A percentile compares a stretch with the other conserved stretches of the same genome.
phyloP scores from a whole-genome alignment of 139 green algal species.

The Deuterostichococcus epilithicus region DNA sequence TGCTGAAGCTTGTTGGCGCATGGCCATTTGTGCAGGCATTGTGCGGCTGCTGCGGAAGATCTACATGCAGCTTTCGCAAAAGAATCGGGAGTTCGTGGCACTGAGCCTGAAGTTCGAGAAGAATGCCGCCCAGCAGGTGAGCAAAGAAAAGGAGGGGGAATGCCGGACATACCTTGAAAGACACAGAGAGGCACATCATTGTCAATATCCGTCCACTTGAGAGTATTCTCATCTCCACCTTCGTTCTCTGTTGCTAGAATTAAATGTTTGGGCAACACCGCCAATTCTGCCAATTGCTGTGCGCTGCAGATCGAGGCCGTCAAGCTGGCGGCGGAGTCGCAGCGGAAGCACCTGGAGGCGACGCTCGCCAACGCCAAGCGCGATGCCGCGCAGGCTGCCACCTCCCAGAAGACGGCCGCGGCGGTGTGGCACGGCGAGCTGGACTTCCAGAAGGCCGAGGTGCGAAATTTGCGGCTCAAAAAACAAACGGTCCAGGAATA shows the following conservation, averaged over 20 bases:
- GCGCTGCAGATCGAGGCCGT: slow-evolving; percentile 56
- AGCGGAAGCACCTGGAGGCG: slow-evolving; percentile 44
- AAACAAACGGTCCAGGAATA: too few species aligned
- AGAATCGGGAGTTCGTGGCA: slow-evolving; percentile 50
- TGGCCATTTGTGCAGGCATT: slow-evolving; percentile 39
- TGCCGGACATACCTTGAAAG: too few species aligned
- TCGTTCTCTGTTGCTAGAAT: too few species aligned
- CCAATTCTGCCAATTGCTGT: not conserved
- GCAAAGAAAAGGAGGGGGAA: too few species aligned
- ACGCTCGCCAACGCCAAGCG: slow-evolving; percentile 60
- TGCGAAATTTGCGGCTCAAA: too few species aligned
- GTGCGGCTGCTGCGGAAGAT: slow-evolving; percentile 71
- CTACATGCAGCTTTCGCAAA: slow-evolving; percentile 52
- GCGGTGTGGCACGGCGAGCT: slow-evolving; percentile 50
- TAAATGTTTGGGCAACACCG: too few species aligned
- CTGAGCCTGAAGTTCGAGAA: slow-evolving; percentile 51
- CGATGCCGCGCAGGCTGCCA: slow-evolving; percentile 45
- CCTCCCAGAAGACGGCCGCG: slow-evolving; percentile 43
- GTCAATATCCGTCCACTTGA: too few species aligned
- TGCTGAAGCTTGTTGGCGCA: not conserved
- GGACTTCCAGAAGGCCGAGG: slow-evolving; percentile 54
- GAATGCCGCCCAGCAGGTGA: slow-evolving; percentile 47
- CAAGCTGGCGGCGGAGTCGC: slow-evolving; percentile 49
- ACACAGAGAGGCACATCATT: too few species aligned
- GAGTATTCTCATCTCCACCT: too few species aligned